Evolutionary conservation across 2,329 filamentous ascomycete species (phyloP).

Genomic region (Talaromyces islandicus): DNA sequence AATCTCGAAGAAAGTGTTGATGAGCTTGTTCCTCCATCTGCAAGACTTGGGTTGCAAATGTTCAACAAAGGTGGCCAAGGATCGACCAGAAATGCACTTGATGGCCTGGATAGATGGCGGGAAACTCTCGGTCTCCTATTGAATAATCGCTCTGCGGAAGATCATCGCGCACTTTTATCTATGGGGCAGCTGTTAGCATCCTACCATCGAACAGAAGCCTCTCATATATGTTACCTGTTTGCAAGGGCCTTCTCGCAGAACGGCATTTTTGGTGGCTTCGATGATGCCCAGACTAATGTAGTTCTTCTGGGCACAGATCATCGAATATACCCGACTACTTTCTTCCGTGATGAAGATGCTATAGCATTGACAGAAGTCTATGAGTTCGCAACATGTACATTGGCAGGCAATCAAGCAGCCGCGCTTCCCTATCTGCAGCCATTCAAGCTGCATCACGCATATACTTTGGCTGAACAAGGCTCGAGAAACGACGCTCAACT

Average conservation of each 20-base stretch:
- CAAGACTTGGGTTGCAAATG: slow-evolving; percentile 85
- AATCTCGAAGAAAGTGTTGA: slow-evolving; percentile 94
- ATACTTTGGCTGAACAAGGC: slow-evolving; percentile 76
- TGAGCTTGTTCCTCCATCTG: slow-evolving; percentile 88
- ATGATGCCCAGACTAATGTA: slow-evolving; percentile 72
- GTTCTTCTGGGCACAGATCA: slow-evolving; percentile 84
- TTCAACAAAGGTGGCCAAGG: slow-evolving; percentile 64
- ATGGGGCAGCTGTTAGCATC: slow-evolving; percentile 75
- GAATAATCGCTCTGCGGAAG: slow-evolving; percentile 78
- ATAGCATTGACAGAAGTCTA: slow-evolving; percentile 95
- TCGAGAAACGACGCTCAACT: slow-evolving; percentile 74
- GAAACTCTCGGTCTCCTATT: slow-evolving; percentile 82
- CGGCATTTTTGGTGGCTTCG: slow-evolving; percentile 71
- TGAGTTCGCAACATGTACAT: slow-evolving; percentile 77
- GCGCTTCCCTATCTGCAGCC: slow-evolving; percentile 75
- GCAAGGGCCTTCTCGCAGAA: slow-evolving; percentile 51
- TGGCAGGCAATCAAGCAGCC: slow-evolving; percentile 50
- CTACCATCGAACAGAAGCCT: slow-evolving; percentile 85
- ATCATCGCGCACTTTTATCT: slow-evolving; percentile 69
- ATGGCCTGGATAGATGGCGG: slow-evolving; percentile 87
- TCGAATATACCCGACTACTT: slow-evolving; percentile 61
- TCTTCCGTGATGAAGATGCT: slow-evolving; percentile 74
- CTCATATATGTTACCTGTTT: slow-evolving; percentile 91
- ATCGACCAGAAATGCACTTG: slow-evolving; percentile 64
- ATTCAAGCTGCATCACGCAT: slow-evolving; percentile 88